Percentiles rank a stretch among this genome's conserved stretches.
Conservation (phyloP, 2,329 filamentous ascomycete species). For the Fusarium decemcellulare region DNA sequence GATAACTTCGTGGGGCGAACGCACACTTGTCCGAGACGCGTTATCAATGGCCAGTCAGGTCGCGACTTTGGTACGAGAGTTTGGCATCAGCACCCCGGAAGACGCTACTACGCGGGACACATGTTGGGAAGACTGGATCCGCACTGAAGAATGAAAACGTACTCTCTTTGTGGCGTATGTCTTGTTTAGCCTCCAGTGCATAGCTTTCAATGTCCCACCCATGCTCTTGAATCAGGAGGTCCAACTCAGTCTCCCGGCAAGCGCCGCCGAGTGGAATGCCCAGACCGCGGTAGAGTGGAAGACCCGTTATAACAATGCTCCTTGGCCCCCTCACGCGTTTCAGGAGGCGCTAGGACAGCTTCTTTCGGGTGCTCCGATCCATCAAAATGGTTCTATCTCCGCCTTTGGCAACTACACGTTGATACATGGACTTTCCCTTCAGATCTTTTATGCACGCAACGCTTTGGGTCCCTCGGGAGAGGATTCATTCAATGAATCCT, state of each 20-base stretch:
- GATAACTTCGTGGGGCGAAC: conserved; percentile 12
- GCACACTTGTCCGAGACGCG: conserved; percentile 8
- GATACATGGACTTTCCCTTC: conserved; percentile 23
- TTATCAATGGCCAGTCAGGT: conserved; percentile 16
- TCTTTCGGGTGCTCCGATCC: conserved; percentile 1
- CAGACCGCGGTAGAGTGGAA: conserved; percentile 6
- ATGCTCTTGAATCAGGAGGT: conserved; percentile 20
- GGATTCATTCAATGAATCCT: background rate
- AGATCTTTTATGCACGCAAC: conserved; percentile 30
- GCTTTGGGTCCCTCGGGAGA: background rate
- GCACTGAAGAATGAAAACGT: background rate
- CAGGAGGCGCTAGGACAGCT: background rate
- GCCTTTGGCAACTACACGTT: conserved; percentile 33
- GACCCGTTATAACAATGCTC: background rate
- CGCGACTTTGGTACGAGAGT: conserved; percentile 11
- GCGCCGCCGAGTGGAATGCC: conserved; percentile 15
- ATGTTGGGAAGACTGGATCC: conserved; percentile 14
- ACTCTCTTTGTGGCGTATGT: conserved; percentile 14
- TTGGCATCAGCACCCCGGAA: conserved; percentile 3
- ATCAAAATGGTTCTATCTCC: conserved; percentile 16
- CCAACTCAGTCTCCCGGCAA: conserved; percentile 3
- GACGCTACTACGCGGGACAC: background rate
- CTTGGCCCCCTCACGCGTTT: background rate
- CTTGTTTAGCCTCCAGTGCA: conserved; percentile 13
- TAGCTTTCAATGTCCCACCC: conserved; percentile 13